Base-by-base conservation (phyloP, 2,329 filamentous ascomycete genomes). In the Polytolypa hystricis region DNA sequence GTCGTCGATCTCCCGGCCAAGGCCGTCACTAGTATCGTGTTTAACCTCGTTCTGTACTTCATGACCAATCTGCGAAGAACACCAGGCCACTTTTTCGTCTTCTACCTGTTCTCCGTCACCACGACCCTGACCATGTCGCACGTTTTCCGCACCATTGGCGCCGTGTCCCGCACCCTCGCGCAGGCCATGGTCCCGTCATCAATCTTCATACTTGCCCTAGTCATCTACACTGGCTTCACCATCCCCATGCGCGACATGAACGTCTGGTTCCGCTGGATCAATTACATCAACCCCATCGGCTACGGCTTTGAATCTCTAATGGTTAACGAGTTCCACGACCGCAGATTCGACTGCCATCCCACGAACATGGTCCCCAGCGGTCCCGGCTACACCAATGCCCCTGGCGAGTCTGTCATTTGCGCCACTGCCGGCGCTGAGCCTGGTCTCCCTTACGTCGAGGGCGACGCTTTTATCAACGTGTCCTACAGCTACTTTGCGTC, bases 221-320 rank as follows among this genome's bases (percentile, higher is more conserved):
- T 61, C 9, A 63, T 81, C 9, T 75, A 60, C 30, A 57, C 76
- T 17, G 65, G 65, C 2, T 67, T 67, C 43, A 56, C 57, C 1
- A 58, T 67, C 8, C 62, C 64, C 2, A 55, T 54, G 1, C 49
- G 47, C 8, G 51, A 89, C 81, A 81, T 32, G 86, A 85, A 5
- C 82, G 86, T 58, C 59, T 93, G 84, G 84, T 81, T 81, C 48
- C 70, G 77, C 41, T 93, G 85, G 85, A 74, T 93, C 43, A 81
- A 81, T 54, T 89, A 84, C 54, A 63, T 91, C 25, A 79, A 91
- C 43, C 84, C 84, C 1, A 71, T 93, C 11, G 75, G 74, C 1
- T 93, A 93, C 45, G 76, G 77, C 0, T 93, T 93, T 51, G 85
- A 93, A 56, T 67, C 77, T 0, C 68, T 93, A 17, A 80, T 89